phyloP scores from a whole-genome alignment of 108 stramenopile species.

The Hondaea fermentalgiana region DNA sequence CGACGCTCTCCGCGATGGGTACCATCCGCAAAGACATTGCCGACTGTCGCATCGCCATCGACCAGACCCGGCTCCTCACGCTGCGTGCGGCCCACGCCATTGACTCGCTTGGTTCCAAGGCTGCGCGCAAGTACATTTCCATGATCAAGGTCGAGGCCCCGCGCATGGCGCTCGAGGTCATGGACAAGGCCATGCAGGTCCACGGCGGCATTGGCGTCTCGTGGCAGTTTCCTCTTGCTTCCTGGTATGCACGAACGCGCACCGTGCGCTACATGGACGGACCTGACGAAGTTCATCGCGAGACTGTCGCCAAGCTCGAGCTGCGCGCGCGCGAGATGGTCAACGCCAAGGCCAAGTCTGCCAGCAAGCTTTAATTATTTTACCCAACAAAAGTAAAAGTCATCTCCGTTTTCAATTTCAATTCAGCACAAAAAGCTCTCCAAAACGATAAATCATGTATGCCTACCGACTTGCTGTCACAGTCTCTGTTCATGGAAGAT shows the following conservation, averaged over 20 bases:
- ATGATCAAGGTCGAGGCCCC: conserved; percentile 84
- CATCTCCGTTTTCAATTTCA: too few species aligned
- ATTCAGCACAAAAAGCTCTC: too few species aligned
- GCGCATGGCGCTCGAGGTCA: conserved; percentile 53
- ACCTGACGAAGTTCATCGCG: conserved; percentile 80
- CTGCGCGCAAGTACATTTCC: conserved; percentile 44
- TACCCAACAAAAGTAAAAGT: not conserved
- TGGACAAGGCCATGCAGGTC: conserved; percentile 81
- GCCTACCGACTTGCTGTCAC: too few species aligned
- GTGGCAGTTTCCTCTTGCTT: conserved; percentile 64
- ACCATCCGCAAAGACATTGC: conserved; percentile 18
- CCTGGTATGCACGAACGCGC: conserved; percentile 65
- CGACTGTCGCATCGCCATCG: not conserved
- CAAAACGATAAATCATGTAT: too few species aligned
- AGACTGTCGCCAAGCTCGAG: conserved; percentile 32
- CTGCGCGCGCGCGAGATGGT: not conserved
- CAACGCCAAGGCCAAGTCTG: not conserved
- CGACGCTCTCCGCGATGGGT: conserved; percentile 13
- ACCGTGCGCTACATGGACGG: conserved; percentile 88
- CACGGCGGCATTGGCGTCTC: conserved; percentile 82
- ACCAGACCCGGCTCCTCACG: conserved; percentile 29
- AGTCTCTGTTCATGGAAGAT: too few species aligned
- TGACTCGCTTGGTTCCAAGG: conserved; percentile 29
- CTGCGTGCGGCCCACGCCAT: conserved; percentile 33
- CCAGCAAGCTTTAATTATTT: not conserved